These are phyloP conservation scores for Tricholoma flavovirens DNA, from an alignment of 768 basidiomycete species.

Conservation along the genomic window DNA sequence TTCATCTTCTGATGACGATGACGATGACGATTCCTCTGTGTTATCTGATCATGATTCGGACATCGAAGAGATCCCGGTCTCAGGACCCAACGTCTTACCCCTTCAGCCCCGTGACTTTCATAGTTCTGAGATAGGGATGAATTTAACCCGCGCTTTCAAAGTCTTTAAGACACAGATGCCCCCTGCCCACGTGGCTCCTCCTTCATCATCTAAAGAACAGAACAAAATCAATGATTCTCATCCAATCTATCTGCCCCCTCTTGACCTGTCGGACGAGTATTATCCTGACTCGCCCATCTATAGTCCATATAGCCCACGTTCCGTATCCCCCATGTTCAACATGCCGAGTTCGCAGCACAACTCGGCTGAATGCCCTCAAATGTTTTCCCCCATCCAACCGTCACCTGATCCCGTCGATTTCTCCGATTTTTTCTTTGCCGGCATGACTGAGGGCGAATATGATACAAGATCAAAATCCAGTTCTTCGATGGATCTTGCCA, in stretches of 20 bases:
- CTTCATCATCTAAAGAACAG: not conserved
- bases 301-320: slow-evolving; percentile 7
- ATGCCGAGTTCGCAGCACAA: not conserved
- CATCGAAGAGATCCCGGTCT: slow-evolving; percentile 44
- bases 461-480: slow-evolving; percentile 28
- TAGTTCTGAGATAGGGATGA: slow-evolving; percentile 3
- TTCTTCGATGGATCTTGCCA: slow-evolving; percentile 45
- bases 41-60: slow-evolving; percentile 43
- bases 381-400: not conserved
- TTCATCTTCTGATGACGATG: slow-evolving; percentile 40
- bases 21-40: slow-evolving; percentile 28
- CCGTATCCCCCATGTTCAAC: slow-evolving; percentile 3
- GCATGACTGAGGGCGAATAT: not conserved
- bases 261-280: not conserved
- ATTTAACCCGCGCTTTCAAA: slow-evolving; percentile 24
- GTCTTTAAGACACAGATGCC: slow-evolving; percentile 28
- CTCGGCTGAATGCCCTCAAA: not conserved
- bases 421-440: not conserved
- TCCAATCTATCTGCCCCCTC: not conserved
- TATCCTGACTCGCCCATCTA: slow-evolving; percentile 8
- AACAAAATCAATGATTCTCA: not conserved
- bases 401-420: not conserved
- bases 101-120: slow-evolving; percentile 13
- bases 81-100: slow-evolving; percentile 19
- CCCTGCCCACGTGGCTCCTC: slow-evolving; percentile 13